Evolutionary conservation across 306 rosid genomes (phyloP), one percentile per base, ranked within the genome.

Genomic region (Medicago lupulina): DNA sequence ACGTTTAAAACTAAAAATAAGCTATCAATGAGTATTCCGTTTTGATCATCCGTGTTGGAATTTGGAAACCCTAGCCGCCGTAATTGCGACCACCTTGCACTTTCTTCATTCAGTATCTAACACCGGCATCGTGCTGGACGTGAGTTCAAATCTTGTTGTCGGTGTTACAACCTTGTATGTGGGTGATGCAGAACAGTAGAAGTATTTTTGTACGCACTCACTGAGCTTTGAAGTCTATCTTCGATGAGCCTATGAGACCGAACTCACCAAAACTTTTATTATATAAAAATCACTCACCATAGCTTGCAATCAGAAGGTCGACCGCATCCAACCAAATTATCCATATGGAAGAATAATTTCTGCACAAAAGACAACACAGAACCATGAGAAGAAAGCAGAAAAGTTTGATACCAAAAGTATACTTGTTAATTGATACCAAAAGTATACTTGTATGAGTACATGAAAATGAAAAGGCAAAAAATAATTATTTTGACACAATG

Each of bases 281-380:
- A 58, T 21, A 23, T 23, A 58, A 23, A 57, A 78, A 53, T 74
- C 50, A 80, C 96, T 87, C 84, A 95, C 99, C 99, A 95, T 59
- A 90, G 64, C 58, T 71, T 81, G 88, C 91, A 84, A 71, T 82
- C 82, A 69, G 91, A 85, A 72, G 97, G 97, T 69, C 87, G 85
- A 77, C 80, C 96, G 71, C 95, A 89, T 40, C 86, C 76, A 81
- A 86, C 86, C 85, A 89, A 57, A 80, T 79, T 92, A 86, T 92
- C 98, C 87, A 95, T 69, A 90, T 84, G 87, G 78, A 79, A 77
- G 87, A 95, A 90, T 75, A 95, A 40, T 77, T 89, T 89, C 99
- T 95, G 97, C 86, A 73, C 46, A 77, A 73, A 74, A 72, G 58
- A 82, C 77, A 74, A 74, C 53, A 82, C 77, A 76, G 53, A 63